These are phyloP conservation scores for Backusella parvicylindrica DNA, from an alignment of 192 early-diverging fungal genomes.

Conservation along the genomic window DNA sequence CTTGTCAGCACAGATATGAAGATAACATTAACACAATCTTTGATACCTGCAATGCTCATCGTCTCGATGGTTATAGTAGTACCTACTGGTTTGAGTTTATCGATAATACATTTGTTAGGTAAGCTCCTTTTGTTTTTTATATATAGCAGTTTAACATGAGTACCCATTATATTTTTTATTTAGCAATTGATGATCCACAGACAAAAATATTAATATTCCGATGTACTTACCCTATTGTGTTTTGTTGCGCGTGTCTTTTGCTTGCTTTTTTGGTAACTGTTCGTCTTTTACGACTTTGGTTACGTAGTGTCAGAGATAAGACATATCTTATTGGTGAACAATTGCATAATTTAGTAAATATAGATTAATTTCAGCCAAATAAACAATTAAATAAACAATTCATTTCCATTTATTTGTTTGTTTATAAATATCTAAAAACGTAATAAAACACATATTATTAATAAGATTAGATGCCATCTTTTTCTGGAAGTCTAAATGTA, in stretches of 20 bases:
- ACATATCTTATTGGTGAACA: constrained; percentile 78
- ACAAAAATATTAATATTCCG: constrained; percentile 19
- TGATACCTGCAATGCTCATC: constrained; percentile 1
- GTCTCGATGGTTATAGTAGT: neutral
- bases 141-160: neutral
- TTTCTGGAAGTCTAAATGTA: neutral
- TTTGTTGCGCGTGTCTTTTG: constrained; percentile 1
- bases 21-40: neutral
- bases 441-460: neutral
- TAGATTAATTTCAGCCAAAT: neutral
- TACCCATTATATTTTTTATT: neutral
- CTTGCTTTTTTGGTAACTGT: neutral
- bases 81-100: constrained; percentile 11
- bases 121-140: neutral
- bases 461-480: neutral
- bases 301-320: constrained; percentile 72
- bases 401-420: neutral
- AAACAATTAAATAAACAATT: neutral
- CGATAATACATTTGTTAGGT: constrained; percentile 5
- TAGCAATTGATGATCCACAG: constrained; percentile 15
- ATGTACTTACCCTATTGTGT: constrained; percentile 14
- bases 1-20: neutral
- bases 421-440: neutral
- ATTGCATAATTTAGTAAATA: constrained; percentile 70
- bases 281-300: constrained; percentile 49